Conservation (phyloP, 75 land plant genomes). For the Sequoia sempervirens region DNA sequence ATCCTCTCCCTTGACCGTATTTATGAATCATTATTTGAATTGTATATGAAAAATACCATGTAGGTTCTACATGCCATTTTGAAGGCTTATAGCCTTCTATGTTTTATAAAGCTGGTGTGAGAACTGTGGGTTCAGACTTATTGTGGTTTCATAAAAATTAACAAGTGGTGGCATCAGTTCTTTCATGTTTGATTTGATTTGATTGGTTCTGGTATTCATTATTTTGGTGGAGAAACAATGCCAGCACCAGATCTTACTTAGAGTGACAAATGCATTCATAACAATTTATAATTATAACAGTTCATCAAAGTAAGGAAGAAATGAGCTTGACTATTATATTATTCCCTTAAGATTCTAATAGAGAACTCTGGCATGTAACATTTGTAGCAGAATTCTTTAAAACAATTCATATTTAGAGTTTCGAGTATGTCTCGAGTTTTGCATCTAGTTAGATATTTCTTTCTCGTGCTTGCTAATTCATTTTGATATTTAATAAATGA, state of each 20-base stretch:
- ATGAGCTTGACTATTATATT: neutral
- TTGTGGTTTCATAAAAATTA: neutral
- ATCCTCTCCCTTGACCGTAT: slow-evolving; percentile 5
- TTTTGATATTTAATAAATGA: neutral
- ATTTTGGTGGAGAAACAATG: neutral
- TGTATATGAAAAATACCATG: slow-evolving; percentile 8
- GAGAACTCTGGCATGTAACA: neutral
- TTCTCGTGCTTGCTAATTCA: neutral
- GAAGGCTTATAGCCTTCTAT: neutral
- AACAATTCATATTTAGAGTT: neutral
- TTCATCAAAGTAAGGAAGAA: neutral
- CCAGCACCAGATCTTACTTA: neutral
- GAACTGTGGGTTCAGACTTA: neutral
- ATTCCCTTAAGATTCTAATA: neutral
- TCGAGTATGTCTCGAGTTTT: neutral
- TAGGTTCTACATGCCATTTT: neutral
- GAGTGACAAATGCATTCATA: neutral
- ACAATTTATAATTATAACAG: neutral
- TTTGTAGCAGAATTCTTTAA: neutral
- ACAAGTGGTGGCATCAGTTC: neutral
- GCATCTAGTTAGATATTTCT: neutral
- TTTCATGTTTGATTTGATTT: neutral
- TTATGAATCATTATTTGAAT: slow-evolving; percentile 9
- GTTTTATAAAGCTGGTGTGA: neutral
- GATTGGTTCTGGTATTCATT: neutral